Percentiles rank a stretch among this genome's conserved stretches.
phyloP scores from a whole-genome alignment of 139 green algal species.

The Parachlorella kessleri region DNA sequence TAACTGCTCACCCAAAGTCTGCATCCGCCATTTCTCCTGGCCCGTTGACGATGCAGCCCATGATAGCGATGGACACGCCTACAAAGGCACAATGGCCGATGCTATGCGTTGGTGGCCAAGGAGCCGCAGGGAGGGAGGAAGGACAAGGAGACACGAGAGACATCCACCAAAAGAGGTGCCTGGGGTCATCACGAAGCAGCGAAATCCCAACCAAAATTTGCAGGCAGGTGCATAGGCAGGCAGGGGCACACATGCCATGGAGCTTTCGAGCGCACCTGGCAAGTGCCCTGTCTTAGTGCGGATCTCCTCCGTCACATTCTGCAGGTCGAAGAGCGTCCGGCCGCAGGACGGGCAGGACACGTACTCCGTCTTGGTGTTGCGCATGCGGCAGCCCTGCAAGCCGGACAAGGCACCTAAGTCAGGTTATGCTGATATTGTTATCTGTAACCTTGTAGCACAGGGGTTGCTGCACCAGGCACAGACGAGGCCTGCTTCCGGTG shows the following conservation, averaged over 20 bases:
- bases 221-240: too few relatives aligned
- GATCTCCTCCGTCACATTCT: conserved; percentile 98
- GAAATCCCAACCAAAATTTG: too few relatives aligned
- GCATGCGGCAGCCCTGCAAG: conserved; percentile 91
- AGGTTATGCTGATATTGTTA: too few relatives aligned
- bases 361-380: conserved; percentile 99
- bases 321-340: conserved; percentile 98
- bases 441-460: too few relatives aligned
- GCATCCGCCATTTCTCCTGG: conserved; percentile 99
- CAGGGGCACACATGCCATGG: too few relatives aligned
- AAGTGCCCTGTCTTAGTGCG: conserved; percentile 91
- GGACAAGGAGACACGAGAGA: too few relatives aligned
- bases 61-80: conserved; percentile 96
- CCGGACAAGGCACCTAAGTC: too few relatives aligned
- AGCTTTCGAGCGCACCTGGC: conserved; percentile 63
- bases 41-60: conserved; percentile 99
- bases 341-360: conserved; percentile 97
- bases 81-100: neutral
- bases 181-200: too few relatives aligned
- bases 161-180: too few relatives aligned
- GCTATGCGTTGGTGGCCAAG: too few relatives aligned
- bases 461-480: neutral
- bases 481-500: too few relatives aligned
- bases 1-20: conserved; percentile 82
- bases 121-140: too few relatives aligned